Base-by-base conservation (phyloP, 2,329 filamentous ascomycete genomes). In the Chaetothyriales sp. region DNA sequence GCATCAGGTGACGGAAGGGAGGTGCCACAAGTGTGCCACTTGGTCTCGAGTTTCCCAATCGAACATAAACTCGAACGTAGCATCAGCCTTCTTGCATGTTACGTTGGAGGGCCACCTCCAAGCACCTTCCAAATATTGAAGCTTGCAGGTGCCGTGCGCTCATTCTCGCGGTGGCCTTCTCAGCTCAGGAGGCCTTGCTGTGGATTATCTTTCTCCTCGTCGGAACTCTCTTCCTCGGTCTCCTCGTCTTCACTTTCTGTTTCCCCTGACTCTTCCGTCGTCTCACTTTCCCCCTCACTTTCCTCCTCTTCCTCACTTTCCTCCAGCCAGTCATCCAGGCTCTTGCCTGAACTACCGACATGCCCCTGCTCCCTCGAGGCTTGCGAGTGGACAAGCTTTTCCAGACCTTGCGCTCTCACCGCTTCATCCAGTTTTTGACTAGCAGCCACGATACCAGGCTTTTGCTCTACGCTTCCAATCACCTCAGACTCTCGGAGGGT, bases 311-410 rank as follows among this genome's bases (percentile, higher is more conserved):
- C 74, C 15, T 81, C 78, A 44, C 80, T 81, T 62, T 88, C 85
- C 4, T 83, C 88, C 52, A 97, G 73, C 89, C 92, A 97, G 65
- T 95, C 88, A 70, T 97, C 89, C 56, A 98, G 70, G 18, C 83
- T 87, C 76, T 94, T 95, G 43, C 80, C 80, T 49, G 81, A 81
- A 4, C 69, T 67, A 15, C 62, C 54, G 13, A 58, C 61, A 6
- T 56, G 54, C 4, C 55, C 48, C 58, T 56, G 47, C 50, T 59
- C 49, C 51, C 48, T 53, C 51, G 52, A 54, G 2, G 44, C n/a
- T 18, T 61, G 53, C 6, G 61, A 54, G 33, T 56, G 61, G 28
- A 60, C 58, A 19, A 59, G 54, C 55, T 63, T 50, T 49, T 63
- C 56, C 25, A 61, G 49, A 19, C 69, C 64, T 56, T 71, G 69